Base-by-base conservation (phyloP, 1,284 basidiomycete species). In the Heimioporus retisporus region DNA sequence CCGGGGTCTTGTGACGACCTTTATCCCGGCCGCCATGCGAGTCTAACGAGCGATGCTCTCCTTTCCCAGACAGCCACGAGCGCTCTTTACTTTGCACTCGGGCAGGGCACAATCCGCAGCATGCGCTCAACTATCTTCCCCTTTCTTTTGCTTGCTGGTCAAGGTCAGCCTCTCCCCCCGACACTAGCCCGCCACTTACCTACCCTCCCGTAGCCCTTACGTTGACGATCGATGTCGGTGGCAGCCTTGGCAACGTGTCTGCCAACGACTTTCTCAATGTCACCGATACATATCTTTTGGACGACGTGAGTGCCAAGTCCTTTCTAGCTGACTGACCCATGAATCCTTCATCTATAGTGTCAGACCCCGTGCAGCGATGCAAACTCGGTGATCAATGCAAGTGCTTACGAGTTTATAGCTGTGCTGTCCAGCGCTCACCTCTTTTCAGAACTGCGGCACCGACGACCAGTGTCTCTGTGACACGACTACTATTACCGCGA, bases 401-500 rank as follows among this genome's bases (percentile, higher is more conserved):
- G 88, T 75, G 6, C 23, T n/a, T 40, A 40, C 35, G 35, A 40
- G 46, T 48, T n/a, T 18, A 48, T 48, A 11, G 46, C 46, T 19
- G 46, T 48, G 46, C 46, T 48, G 21, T n/a, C 46, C 16, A 7
- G 46, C 46, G 21, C 46, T 48, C n/a, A 40, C 57, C 3, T 50
- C 18, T 54, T 42, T 60, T 50, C 57, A 77, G 77, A 73, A 56
- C 21, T 77, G 75, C 54, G 73, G 79, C 59, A 67, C 67, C 19
- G 77, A 86, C 68, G 75, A 84, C 55, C 65, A 67, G 18, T 92
- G 91, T 75, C 81, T 91, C 42, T 93, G 91, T 81, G 70, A 63
- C 21, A 64, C 75, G 21, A 71, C 67, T 3, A 85, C 85, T 2
- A 81, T 86, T 40, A 60, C 72, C 0, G 68, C 75, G 0, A 77